Conservation (phyloP, 1,139 yeast genomes). For the Saccharomyces hybrid region DNA sequence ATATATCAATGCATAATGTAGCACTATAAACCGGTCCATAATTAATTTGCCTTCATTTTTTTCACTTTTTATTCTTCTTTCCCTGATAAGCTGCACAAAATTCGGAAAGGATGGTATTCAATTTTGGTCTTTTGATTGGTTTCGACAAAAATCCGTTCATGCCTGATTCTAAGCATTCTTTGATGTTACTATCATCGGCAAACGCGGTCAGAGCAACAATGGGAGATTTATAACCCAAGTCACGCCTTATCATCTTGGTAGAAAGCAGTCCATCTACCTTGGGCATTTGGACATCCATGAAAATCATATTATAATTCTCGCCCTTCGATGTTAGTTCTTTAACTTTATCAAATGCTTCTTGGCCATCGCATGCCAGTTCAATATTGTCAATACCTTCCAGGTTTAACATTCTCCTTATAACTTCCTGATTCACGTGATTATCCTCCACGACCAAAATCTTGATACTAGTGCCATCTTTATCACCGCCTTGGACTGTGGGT, state of each 20-base stretch:
- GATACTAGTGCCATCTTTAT: slow-evolving; percentile 22
- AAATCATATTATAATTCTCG: slow-evolving; percentile 58
- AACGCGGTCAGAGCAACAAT: slow-evolving; percentile 92
- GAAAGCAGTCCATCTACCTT: slow-evolving; percentile 81
- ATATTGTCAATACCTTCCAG: slow-evolving; percentile 69
- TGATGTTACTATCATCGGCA: slow-evolving; percentile 80
- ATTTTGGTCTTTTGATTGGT: slow-evolving; percentile 69
- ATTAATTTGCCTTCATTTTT: too few species aligned
- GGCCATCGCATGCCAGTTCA: slow-evolving; percentile 83
- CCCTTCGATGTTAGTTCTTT: slow-evolving; percentile 38
- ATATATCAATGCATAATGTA: too few species aligned
- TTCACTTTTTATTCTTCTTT: too few species aligned
- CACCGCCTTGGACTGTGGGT: slow-evolving; percentile 9
- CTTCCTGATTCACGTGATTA: slow-evolving; percentile 85
- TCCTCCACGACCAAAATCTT: slow-evolving; percentile 87
- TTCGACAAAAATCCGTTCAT: slow-evolving; percentile 85
- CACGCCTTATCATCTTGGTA: slow-evolving; percentile 61
- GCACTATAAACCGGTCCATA: too few species aligned
- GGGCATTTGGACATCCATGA: slow-evolving; percentile 99
- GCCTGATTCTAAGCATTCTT: slow-evolving; percentile 71
- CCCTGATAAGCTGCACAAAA: too few species aligned
- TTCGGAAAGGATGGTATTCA: slow-evolving; percentile 39
- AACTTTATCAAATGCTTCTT: slow-evolving; percentile 67
- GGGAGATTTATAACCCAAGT: slow-evolving; percentile 59
- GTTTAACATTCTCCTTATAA: slow-evolving; percentile 73